A percentile compares a stretch with the other conserved stretches of the same genome.
These are phyloP conservation scores for Pisolithus tinctorius DNA, from an alignment of 768 basidiomycete genomes.

Conservation along the genomic window DNA sequence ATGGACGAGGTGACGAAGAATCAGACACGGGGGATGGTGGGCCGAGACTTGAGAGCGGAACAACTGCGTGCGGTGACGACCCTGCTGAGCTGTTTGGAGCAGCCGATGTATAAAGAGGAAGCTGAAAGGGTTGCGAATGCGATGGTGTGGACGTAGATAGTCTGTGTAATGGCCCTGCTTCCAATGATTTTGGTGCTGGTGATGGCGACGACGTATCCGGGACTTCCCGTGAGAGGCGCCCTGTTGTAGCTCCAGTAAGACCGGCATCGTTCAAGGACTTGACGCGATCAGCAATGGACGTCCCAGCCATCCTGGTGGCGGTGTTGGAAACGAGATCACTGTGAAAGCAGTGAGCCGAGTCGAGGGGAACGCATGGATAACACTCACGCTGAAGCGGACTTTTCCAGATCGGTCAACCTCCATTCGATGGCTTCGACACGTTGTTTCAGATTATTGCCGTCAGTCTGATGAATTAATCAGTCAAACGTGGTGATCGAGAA, in stretches of 20 bases:
- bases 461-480: constrained; percentile 26
- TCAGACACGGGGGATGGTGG: constrained; percentile 71
- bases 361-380: constrained; percentile 3
- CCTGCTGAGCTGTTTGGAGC: constrained; percentile 26
- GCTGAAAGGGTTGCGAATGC: constrained; percentile 15
- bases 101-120: constrained; percentile 8
- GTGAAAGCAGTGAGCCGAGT: constrained; percentile 8
- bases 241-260: constrained; percentile 49
- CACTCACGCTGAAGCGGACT: constrained; percentile 25
- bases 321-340: constrained; percentile 18
- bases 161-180: constrained; percentile 30
- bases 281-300: constrained; percentile 76
- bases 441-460: constrained; percentile 31
- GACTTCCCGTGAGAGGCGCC: constrained; percentile 52
- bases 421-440: constrained; percentile 41
- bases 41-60: constrained; percentile 64
- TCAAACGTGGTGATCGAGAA: constrained; percentile 1
- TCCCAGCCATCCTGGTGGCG: constrained; percentile 43
- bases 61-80: constrained; percentile 57
- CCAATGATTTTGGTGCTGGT: constrained; percentile 24
- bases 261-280: constrained; percentile 70
- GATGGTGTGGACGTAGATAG: constrained; percentile 32
- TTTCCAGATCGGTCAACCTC: constrained; percentile 41
- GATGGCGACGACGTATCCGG: constrained; percentile 27
- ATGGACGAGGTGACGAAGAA: constrained; percentile 51